phyloP scores from a whole-genome alignment of 306 rosid species.

The Sophora flavescens region DNA sequence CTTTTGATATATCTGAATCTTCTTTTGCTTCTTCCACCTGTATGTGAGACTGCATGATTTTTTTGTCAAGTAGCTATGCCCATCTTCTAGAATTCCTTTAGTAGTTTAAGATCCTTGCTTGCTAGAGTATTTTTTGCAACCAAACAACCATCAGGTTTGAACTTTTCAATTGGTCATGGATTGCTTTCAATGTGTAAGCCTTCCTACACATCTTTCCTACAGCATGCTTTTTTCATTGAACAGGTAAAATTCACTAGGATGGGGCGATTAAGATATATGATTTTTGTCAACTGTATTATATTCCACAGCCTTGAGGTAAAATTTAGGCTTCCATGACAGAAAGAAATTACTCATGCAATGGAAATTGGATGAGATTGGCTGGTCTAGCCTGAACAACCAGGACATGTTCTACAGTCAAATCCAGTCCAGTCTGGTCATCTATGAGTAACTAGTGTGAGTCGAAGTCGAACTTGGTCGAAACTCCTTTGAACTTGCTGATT shows the following conservation, averaged over 20 bases:
- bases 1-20: slow-evolving; percentile 49
- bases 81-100: slow-evolving; percentile 34
- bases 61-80: slow-evolving; percentile 40
- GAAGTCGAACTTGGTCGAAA: slow-evolving; percentile 26
- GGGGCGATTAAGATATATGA: slow-evolving; percentile 11
- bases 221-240: slow-evolving; percentile 16
- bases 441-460: slow-evolving; percentile 25
- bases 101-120: slow-evolving; percentile 38
- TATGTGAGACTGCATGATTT: slow-evolving; percentile 38
- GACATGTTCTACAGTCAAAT: slow-evolving; percentile 6
- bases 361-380: neutral
- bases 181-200: slow-evolving; percentile 36
- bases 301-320: slow-evolving; percentile 9
- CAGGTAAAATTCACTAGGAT: slow-evolving; percentile 28
- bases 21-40: slow-evolving; percentile 48
- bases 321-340: neutral
- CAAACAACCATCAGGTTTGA: slow-evolving; percentile 34
- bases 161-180: slow-evolving; percentile 37
- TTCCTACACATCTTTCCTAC: slow-evolving; percentile 24
- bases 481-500: slow-evolving; percentile 7
- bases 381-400: slow-evolving; percentile 22
- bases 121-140: slow-evolving; percentile 41
- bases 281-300: slow-evolving; percentile 9
- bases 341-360: slow-evolving; percentile 7
- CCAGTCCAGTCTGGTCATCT: slow-evolving; percentile 8